Conservation (phyloP, 768 basidiomycete genomes). For the Leccinum sublutescens region DNA sequence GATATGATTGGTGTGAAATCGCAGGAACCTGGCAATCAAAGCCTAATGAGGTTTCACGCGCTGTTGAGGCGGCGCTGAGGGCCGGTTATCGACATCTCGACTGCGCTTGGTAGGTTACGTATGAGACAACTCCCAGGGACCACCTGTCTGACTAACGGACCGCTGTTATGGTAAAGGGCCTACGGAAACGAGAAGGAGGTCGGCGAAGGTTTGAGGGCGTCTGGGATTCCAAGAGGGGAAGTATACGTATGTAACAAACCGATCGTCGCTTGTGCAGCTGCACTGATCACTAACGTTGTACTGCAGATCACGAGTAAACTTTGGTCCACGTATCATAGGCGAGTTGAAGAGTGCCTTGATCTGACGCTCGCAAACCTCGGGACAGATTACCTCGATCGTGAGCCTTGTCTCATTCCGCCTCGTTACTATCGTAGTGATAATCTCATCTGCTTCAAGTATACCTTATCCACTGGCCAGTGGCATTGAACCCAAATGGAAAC, state of each 20-base stretch:
- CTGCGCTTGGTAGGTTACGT: slow-evolving; percentile 50
- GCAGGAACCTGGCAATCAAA: slow-evolving; percentile 81
- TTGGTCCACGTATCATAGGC: slow-evolving; percentile 65
- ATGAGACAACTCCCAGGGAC: neutral
- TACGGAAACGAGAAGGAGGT: slow-evolving; percentile 83
- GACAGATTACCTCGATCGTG: slow-evolving; percentile 82
- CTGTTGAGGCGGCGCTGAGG: slow-evolving; percentile 73
- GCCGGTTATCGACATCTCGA: slow-evolving; percentile 79
- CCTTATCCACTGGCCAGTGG: slow-evolving; percentile 81
- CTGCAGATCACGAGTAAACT: slow-evolving; percentile 68
- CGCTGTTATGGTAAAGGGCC: slow-evolving; percentile 37
- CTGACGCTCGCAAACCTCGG: slow-evolving; percentile 75
- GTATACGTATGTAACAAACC: slow-evolving; percentile 48
- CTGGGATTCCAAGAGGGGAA: slow-evolving; percentile 75
- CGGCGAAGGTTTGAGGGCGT: slow-evolving; percentile 73
- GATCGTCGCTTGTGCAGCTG: neutral
- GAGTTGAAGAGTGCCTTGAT: slow-evolving; percentile 73
- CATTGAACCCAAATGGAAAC: slow-evolving; percentile 67
- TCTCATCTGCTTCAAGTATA: slow-evolving; percentile 39
- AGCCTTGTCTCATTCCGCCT: slow-evolving; percentile 23
- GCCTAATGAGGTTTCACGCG: slow-evolving; percentile 65
- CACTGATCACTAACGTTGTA: neutral
- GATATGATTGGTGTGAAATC: neutral
- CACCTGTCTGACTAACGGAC: slow-evolving; percentile 18
- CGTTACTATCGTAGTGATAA: neutral